Conservation (phyloP, 202 grass and related monocot species). For the Dendrocalamus latiflorus region DNA sequence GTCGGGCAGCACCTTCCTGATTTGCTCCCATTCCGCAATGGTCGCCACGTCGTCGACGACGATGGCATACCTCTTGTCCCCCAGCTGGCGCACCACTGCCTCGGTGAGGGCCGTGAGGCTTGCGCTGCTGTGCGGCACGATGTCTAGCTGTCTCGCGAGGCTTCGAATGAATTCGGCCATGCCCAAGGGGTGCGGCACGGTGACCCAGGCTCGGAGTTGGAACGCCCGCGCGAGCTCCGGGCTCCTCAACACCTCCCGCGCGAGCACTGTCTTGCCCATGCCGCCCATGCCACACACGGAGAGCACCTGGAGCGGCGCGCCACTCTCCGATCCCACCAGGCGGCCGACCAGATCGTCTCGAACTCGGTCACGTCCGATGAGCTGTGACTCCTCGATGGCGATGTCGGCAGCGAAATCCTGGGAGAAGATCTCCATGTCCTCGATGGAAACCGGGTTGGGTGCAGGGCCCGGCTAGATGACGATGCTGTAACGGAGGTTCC, state of each 20-base stretch:
- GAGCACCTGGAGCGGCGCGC: not conserved
- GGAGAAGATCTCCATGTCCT: not conserved
- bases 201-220: conserved; percentile 10
- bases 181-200: not conserved
- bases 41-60: conserved; percentile 14
- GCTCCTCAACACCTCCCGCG: not conserved
- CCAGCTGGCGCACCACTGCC: not conserved
- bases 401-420: not conserved
- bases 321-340: not conserved
- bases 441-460: not conserved
- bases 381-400: not conserved
- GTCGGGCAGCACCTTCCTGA: not conserved
- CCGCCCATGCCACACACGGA: conserved; percentile 10
- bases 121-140: not conserved
- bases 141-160: not conserved
- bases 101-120: too few species aligned
- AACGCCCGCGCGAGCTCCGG: not conserved
- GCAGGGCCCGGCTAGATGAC: not conserved
- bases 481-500: conserved; percentile 13
- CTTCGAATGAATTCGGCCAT: not conserved
- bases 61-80: conserved; percentile 1
- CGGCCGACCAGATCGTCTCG: not conserved
- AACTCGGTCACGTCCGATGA: not conserved
- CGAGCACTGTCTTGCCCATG: conserved; percentile 18
- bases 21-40: not conserved